Conservation (phyloP, 1,139 yeast genomes). For the Pichia sp. region DNA sequence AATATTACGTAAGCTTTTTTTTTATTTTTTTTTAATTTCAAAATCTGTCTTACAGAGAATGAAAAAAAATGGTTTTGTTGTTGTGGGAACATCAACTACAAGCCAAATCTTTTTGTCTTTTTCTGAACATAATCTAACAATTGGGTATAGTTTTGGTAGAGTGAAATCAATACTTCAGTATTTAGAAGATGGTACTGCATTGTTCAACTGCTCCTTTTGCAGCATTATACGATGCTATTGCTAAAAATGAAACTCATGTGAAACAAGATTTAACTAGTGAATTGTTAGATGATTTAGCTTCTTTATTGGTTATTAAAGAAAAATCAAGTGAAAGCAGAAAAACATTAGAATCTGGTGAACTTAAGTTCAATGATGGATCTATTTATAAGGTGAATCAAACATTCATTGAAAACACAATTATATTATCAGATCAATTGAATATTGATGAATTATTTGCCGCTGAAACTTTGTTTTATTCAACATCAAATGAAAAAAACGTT, state of each 20-base stretch:
- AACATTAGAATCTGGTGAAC: slow-evolving; percentile 46
- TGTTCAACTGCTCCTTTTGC: slow-evolving; percentile 32
- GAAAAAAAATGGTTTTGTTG: background rate
- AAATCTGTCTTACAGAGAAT: background rate
- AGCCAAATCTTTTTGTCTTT: background rate
- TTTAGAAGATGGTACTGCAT: slow-evolving; percentile 9
- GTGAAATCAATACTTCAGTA: background rate
- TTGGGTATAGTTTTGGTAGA: background rate
- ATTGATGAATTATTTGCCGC: slow-evolving; percentile 67
- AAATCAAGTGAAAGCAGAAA: slow-evolving; percentile 49
- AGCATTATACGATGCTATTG: slow-evolving; percentile 29
- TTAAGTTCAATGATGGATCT: slow-evolving; percentile 42
- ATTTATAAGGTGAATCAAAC: slow-evolving; percentile 46
- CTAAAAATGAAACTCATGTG: slow-evolving; percentile 29
- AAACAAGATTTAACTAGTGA: slow-evolving; percentile 17
- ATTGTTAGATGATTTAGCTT: slow-evolving; percentile 43
- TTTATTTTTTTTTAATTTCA: background rate
- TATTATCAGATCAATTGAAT: slow-evolving; percentile 56
- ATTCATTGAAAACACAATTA: slow-evolving; percentile 43
- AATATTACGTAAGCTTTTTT: background rate
- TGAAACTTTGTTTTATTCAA: slow-evolving; percentile 46
- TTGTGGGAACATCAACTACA: background rate
- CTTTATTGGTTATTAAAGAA: slow-evolving; percentile 44
- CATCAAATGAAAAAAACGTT: slow-evolving; percentile 34
- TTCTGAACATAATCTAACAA: background rate